Base-by-base conservation (phyloP, 345 rosid genomes). In the Camelina neglecta region DNA sequence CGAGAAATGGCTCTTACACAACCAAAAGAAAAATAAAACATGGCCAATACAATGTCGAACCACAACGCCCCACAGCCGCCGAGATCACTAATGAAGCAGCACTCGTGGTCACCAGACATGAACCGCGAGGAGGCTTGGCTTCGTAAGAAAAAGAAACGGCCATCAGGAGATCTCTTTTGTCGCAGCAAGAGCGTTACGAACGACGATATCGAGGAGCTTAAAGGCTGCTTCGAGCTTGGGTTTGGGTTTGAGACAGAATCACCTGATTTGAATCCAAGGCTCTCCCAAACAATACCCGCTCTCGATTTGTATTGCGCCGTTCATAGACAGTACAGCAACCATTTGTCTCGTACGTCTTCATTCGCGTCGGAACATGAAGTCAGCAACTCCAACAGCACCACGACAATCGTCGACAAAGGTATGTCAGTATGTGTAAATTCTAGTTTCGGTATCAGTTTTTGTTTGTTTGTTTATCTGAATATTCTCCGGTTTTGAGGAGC, bases 131-230 rank as follows among this genome's bases (percentile, higher is more conserved):
- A 85, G 76, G 83, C 87, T 24, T 93, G 98, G 98, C 80, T 73
- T 15, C 55, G 92, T 58, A 79, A 86, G 61, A 83, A 86, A 72
- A 84, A 76, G 31, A 85, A 66, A 36, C 13, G 42, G 12, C 20
- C 69, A 16, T 11, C 2, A 4, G 26, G 3, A 4, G 61, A 67
- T 24, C 33, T 1, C 6, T 2, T 58, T 36, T 74, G 75, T 29
- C 79, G 86, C 0, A 65, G 79, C 65, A 77, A 73, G 77, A 88
- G 90, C 80, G 83, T 91, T 2, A 88, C 92, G 9, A 85, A 90
- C 73, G 97, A 88, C 11, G 98, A 94, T 70, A 54, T 92, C 20
- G 87, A 86, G 36, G 98, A 94, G 80, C 90, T 94, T 18, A 89
- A 76, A 74, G 98, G 88, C 0, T 89, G 88, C 24, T 83, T 94